A percentile compares a stretch with the other conserved stretches of the same genome.
Conservation (phyloP, 2,329 filamentous ascomycete genomes). For the Beauveria caledonica region DNA sequence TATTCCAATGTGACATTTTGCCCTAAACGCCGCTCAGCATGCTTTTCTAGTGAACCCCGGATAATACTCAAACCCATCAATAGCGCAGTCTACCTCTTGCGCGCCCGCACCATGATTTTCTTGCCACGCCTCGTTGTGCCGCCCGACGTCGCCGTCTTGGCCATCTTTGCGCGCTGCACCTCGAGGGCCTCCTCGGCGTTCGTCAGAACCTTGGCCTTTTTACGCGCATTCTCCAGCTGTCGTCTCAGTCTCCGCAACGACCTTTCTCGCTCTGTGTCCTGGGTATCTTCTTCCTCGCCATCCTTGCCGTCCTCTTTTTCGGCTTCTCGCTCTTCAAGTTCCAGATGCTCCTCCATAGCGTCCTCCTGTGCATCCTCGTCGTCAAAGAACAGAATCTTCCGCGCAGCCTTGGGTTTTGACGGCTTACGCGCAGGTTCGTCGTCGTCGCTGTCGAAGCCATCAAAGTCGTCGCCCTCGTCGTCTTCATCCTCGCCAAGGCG, state of each 20-base stretch:
- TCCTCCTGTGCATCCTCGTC: constrained; percentile 29
- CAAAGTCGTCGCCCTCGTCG: constrained; percentile 23
- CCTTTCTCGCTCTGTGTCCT: constrained; percentile 32
- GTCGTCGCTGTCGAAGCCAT: constrained; percentile 24
- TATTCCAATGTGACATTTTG: not conserved
- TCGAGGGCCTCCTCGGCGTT: constrained; percentile 50
- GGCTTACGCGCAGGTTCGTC: constrained; percentile 23
- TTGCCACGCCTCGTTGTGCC: constrained; percentile 51
- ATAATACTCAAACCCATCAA: not conserved
- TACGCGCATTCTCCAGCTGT: constrained; percentile 41
- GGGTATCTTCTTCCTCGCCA: constrained; percentile 17
- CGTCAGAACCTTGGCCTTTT: constrained; percentile 47
- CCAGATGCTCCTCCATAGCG: constrained; percentile 21
- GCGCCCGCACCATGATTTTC: constrained; percentile 54
- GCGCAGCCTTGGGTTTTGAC: constrained; percentile 24
- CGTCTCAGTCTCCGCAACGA: constrained; percentile 36
- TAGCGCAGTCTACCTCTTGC: constrained; percentile 43
- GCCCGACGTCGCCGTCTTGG: constrained; percentile 54
- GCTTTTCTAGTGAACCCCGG: not conserved
- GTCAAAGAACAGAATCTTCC: constrained; percentile 47
- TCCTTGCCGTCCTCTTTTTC: constrained; percentile 17
- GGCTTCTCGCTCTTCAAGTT: constrained; percentile 22
- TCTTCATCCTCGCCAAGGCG: constrained; percentile 27
- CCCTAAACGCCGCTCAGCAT: constrained; percentile 4
- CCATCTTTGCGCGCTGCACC: constrained; percentile 54